Evolutionary conservation across 139 green algal genomes (phyloP), one percentile per base, ranked within the genome.

Genomic region (Nannochloris sp.): DNA sequence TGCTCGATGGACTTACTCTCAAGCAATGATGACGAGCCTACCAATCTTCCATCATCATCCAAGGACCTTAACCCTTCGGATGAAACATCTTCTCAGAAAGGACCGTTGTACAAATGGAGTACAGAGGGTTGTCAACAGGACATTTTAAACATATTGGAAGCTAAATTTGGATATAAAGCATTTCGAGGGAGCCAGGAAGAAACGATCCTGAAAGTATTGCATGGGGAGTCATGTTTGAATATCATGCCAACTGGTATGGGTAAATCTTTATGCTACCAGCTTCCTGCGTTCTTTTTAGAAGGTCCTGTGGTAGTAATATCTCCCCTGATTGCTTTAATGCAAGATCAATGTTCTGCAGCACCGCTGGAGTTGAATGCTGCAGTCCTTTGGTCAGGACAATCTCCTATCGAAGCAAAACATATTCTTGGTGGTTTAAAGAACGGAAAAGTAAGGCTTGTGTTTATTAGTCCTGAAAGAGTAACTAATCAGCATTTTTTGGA

Each of bases 181-280:
- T 95, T 96, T 68, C 72, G 88, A 4, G 82, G 82, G 9, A 74
- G 79, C 37, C 90, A 97, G 77, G 66, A 94, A 74, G 48, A 75
- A 25, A 75, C 90, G 2, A 76, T 96, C 18, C 60, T 71, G 40
- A 61, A 72, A 7, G 75, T 93, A 50, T 71, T 97, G 62, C 27
- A 37, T 3, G 85, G 83, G 3, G 44, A 73, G 9, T 87, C 79
- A 46, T 78, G 84, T 48, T 72, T 97, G 48, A 86, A 75, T 6
- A 79, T 97, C 29, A 81, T 96, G 70, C 91, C 91, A 4, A 97
- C 91, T 12, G 90, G 79, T 24, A 73, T 81, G 12, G 91, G 91
- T 48, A 97, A 97, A 79, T 88, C 72, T 5, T 76, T 97, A 29
- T 92, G 82, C 60, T 97, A 96, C 67, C 87, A 94, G 79, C 68